Evolutionary conservation across 2,329 filamentous ascomycete species (phyloP).

Genomic region (Triangularia verruculosa): DNA sequence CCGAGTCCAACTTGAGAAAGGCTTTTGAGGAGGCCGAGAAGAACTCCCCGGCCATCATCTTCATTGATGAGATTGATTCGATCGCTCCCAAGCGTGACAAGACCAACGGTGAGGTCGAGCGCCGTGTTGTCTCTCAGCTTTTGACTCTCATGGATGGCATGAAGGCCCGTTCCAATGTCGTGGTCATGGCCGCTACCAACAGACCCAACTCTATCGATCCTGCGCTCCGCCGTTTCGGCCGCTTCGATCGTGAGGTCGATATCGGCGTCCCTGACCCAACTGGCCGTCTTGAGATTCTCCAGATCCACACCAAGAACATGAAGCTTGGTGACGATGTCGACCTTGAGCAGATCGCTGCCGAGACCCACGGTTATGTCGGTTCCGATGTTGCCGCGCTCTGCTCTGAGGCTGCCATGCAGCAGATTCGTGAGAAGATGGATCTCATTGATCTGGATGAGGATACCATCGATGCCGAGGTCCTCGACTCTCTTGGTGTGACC

Average conservation of each 20-base stretch:
- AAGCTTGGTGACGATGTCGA: slow-evolving; percentile 97
- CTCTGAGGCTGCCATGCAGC: slow-evolving; percentile 99
- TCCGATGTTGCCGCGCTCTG: slow-evolving; percentile 97
- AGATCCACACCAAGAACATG: slow-evolving; percentile 99
- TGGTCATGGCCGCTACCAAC: slow-evolving; percentile 99
- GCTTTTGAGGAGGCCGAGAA: slow-evolving; percentile 99
- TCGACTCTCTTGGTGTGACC: slow-evolving; percentile 96
- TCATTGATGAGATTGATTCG: slow-evolving; percentile 99
- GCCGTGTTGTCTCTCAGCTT: slow-evolving; percentile 95
- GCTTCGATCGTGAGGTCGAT: slow-evolving; percentile 98
- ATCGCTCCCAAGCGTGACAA: slow-evolving; percentile 99
- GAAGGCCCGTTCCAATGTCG: slow-evolving; percentile 98
- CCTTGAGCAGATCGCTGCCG: slow-evolving; percentile 90
- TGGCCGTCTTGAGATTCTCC: slow-evolving; percentile 95
- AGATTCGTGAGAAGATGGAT: slow-evolving; percentile 99
- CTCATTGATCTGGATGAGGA: slow-evolving; percentile 98
- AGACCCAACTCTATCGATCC: slow-evolving; percentile 98
- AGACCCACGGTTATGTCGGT: slow-evolving; percentile 98
- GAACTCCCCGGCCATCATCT: slow-evolving; percentile 98
- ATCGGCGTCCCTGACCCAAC: slow-evolving; percentile 98
- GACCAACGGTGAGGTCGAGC: slow-evolving; percentile 98
- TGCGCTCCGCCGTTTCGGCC: slow-evolving; percentile 93
- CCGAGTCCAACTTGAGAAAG: slow-evolving; percentile 95
- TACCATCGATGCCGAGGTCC: slow-evolving; percentile 96
- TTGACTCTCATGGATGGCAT: slow-evolving; percentile 98